Percentiles rank a stretch among this genome's conserved stretches.
phyloP scores from a whole-genome alignment of 768 basidiomycete genomes.

The Agaricus sinodeliciosus region DNA sequence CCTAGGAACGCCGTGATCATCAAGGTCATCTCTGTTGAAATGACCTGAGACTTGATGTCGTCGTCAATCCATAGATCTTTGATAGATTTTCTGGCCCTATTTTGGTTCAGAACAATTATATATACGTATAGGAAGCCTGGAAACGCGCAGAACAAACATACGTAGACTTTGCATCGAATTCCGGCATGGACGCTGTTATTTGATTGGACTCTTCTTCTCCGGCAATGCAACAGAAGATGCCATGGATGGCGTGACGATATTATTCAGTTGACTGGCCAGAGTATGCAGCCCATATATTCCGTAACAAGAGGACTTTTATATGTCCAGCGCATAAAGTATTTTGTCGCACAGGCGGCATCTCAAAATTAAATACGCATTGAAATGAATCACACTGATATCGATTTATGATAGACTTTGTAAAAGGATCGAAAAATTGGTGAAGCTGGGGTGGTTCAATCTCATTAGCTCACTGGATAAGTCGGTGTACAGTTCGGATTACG shows the following conservation, averaged over 20 bases:
- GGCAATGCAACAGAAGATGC: conserved; percentile 81
- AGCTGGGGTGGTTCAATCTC: conserved; percentile 20
- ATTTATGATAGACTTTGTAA: conserved; percentile 65
- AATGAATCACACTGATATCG: conserved; percentile 74
- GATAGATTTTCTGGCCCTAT: conserved; percentile 35
- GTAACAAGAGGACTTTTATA: conserved; percentile 26
- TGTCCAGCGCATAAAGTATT: conserved; percentile 25
- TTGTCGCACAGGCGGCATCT: conserved; percentile 22
- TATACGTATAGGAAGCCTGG: too few relatives aligned
- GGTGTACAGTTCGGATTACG: too few relatives aligned
- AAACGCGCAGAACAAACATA: conserved; percentile 15
- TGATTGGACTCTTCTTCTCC: conserved; percentile 69
- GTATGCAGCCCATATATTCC: conserved; percentile 62
- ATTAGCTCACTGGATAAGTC: too few relatives aligned
- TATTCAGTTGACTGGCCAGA: conserved; percentile 52
- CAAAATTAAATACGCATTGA: conserved; percentile 50
- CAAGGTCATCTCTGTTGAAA: conserved; percentile 82
- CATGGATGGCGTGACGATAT: conserved; percentile 73
- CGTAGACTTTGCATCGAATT: conserved; percentile 66
- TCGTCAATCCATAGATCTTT: conserved; percentile 63
- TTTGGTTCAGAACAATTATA: too few relatives aligned
- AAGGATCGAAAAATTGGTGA: conserved; percentile 80
- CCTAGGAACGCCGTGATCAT: conserved; percentile 65
- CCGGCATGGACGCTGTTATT: conserved; percentile 83
- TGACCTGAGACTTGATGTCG: conserved; percentile 70